Evolutionary conservation across 2,329 filamentous ascomycete genomes (phyloP).

Genomic region (Fusarium neocosmosporiellum): DNA sequence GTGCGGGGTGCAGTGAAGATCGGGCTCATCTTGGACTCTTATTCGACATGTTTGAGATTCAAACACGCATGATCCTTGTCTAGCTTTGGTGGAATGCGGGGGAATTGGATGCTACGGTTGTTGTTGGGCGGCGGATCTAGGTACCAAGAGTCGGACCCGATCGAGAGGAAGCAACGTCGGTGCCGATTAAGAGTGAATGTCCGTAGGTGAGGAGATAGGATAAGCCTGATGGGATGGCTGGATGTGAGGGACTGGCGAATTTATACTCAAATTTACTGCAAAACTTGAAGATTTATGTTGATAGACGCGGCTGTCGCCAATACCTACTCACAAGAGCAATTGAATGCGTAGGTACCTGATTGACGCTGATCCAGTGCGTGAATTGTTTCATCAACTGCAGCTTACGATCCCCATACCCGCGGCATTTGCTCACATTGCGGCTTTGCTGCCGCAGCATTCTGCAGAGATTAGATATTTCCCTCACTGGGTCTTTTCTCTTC

Average conservation of each 20-base stretch:
- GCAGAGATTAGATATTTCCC: not conserved
- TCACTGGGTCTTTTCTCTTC: not conserved
- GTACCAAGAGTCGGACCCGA: not conserved
- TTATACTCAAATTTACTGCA: not conserved
- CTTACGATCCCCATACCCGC: not conserved
- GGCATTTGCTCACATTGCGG: not conserved
- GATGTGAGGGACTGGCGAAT: not conserved
- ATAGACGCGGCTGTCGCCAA: not conserved
- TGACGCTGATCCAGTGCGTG: not conserved
- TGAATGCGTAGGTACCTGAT: not conserved
- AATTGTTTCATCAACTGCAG: not conserved
- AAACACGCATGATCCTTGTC: not conserved
- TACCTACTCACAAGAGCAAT: not conserved
- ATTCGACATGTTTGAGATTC: constrained; percentile 13
- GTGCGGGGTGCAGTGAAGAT: constrained; percentile 28
- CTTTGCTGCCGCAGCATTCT: not conserved
- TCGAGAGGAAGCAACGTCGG: not conserved
- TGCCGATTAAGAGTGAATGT: not conserved
- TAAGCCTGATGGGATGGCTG: no score
- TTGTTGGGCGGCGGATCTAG: not conserved
- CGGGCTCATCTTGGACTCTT: constrained; percentile 1
- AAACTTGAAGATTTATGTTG: not conserved
- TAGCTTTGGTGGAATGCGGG: constrained; percentile 11
- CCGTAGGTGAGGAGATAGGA: no score
- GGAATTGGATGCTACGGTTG: not conserved